phyloP scores from a whole-genome alignment of 208 protist genomes.

The Leishmania mexicana region DNA sequence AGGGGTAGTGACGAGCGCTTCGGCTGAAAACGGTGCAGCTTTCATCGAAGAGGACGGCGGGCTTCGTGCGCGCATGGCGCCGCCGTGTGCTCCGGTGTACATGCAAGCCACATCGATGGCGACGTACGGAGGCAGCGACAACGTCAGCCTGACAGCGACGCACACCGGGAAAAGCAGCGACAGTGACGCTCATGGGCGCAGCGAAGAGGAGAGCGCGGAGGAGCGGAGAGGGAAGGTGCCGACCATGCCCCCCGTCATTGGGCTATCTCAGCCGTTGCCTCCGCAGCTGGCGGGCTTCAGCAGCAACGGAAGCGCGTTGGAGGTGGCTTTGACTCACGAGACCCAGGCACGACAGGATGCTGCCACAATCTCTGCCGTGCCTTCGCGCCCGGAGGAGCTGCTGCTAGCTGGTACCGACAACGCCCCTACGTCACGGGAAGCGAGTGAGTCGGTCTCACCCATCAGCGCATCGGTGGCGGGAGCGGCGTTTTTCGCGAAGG shows the following conservation, averaged over 20 bases:
- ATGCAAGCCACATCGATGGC: conserved; percentile 10
- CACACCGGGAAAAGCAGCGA: neutral
- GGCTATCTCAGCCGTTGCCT: neutral
- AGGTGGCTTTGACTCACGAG: neutral
- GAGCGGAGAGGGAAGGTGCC: neutral
- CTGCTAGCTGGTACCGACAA: no score
- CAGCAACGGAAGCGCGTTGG: neutral
- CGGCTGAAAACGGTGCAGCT: neutral
- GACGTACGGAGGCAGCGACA: conserved; percentile 5
- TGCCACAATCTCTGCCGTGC: neutral
- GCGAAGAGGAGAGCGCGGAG: neutral
- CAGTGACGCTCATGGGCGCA: neutral
- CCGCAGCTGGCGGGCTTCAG: neutral
- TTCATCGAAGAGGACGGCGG: neutral
- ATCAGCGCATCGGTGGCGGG: neutral
- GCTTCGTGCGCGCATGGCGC: neutral
- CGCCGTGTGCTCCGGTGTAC: conserved; percentile 9
- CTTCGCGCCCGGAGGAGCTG: neutral
- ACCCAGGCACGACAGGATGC: neutral
- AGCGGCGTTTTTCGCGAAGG: neutral
- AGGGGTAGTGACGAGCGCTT: neutral
- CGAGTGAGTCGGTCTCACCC: neutral
- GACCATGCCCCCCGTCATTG: neutral
- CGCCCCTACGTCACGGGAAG: neutral
- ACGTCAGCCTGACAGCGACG: neutral